phyloP scores from a whole-genome alignment of 306 rosid genomes.

The Vachellia collinsii region DNA sequence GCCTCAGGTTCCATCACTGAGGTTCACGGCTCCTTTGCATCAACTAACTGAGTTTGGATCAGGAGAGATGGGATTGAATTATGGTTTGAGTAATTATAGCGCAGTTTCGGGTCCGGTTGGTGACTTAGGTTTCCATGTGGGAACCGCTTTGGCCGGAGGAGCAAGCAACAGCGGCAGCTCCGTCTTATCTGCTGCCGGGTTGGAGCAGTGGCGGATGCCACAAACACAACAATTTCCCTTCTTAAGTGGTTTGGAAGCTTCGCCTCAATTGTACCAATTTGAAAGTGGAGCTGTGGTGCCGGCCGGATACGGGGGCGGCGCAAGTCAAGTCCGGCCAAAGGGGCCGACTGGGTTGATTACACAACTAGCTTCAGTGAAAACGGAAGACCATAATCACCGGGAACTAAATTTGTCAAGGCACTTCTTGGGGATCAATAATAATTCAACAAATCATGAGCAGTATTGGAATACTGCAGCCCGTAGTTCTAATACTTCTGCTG shows the following conservation, averaged over 20 bases:
- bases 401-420: slow-evolving; percentile 67
- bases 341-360: slow-evolving; percentile 39
- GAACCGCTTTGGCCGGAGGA: slow-evolving; percentile 40
- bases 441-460: slow-evolving; percentile 45
- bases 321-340: slow-evolving; percentile 42
- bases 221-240: slow-evolving; percentile 70
- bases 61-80: slow-evolving; percentile 61
- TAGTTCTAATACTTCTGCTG: slow-evolving; percentile 36
- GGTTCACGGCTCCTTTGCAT: slow-evolving; percentile 65
- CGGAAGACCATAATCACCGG: slow-evolving; percentile 55
- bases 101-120: slow-evolving; percentile 49
- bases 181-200: slow-evolving; percentile 38
- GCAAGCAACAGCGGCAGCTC: slow-evolving; percentile 32
- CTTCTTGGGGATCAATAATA: slow-evolving; percentile 52
- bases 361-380: slow-evolving; percentile 63
- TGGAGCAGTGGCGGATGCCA: slow-evolving; percentile 65
- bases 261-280: slow-evolving; percentile 50
- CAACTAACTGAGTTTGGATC: slow-evolving; percentile 48
- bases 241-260: slow-evolving; percentile 56
- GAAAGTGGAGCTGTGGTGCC: slow-evolving; percentile 39
- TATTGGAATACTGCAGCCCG: slow-evolving; percentile 49
- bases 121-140: slow-evolving; percentile 68
- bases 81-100: slow-evolving; percentile 50
- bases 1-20: slow-evolving; percentile 43
- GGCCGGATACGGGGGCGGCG: slow-evolving; percentile 34